Percentiles rank a stretch among this genome's conserved stretches.
Evolutionary conservation across 345 rosid species (phyloP).

Genomic region (Eucalyptus pauciflora): DNA sequence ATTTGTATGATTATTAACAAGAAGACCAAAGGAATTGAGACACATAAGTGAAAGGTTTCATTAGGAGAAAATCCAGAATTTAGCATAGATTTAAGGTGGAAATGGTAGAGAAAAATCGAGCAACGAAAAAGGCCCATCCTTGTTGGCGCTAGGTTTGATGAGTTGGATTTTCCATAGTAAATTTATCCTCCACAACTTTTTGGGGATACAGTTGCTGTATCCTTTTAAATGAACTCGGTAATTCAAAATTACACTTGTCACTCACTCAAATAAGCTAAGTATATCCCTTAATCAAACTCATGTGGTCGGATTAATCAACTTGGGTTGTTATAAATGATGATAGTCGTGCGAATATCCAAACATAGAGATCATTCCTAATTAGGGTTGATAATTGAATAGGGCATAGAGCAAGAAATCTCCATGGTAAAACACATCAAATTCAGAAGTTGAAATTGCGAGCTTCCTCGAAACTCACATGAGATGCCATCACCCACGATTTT

Average conservation of each 20-base stretch:
- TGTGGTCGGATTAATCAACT: not conserved
- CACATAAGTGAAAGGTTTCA: not conserved
- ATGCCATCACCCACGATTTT: not conserved
- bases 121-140: rapidly evolving
- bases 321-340: rapidly evolving
- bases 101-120: not conserved
- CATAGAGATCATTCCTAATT: not conserved
- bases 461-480: not conserved
- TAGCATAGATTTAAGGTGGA: not conserved
- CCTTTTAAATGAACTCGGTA: not conserved
- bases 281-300: no score
- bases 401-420: not conserved
- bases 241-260: not conserved
- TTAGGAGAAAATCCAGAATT: not conserved
- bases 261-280: rapidly evolving
- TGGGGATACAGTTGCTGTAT: not conserved
- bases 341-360: rapidly evolving
- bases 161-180: not conserved
- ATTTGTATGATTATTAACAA: not conserved
- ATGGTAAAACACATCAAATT: not conserved
- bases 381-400: not conserved
- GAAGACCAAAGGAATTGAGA: not conserved
- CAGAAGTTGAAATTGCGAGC: not conserved
- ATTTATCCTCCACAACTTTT: not conserved
- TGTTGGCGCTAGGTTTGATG: not conserved